A percentile compares a stretch with the other conserved stretches of the same genome.
Evolutionary conservation across 2,329 filamentous ascomycete species (phyloP).

Genomic region (Sclerotinia minor): DNA sequence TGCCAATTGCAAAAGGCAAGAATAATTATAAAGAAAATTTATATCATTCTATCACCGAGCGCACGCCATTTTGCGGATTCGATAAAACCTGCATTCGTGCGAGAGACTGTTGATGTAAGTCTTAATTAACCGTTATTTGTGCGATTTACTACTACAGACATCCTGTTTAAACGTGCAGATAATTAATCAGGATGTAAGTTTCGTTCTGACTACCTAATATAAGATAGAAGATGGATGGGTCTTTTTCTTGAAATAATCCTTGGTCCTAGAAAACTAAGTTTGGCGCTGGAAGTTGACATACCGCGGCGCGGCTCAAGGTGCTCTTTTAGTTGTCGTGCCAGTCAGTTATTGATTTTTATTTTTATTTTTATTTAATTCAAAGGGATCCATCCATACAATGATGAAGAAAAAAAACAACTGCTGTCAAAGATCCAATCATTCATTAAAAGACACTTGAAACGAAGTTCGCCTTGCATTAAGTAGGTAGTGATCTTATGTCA

Average conservation of each 20-base stretch:
- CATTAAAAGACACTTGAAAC: background rate
- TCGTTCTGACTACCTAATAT: no score
- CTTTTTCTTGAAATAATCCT: background rate
- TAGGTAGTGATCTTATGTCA: background rate
- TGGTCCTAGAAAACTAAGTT: background rate
- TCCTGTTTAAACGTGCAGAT: background rate
- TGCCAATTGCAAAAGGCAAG: no score
- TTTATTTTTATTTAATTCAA: background rate
- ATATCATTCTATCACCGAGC: no score
- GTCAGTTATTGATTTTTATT: background rate
- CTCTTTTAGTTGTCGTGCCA: background rate
- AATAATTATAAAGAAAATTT: no score
- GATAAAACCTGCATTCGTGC: no score
- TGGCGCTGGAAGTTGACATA: no score
- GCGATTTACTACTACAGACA: background rate
- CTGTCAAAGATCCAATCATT: background rate
- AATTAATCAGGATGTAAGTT: background rate
- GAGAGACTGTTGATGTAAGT: background rate
- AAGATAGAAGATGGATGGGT: background rate
- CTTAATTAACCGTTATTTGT: background rate
- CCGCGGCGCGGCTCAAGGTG: background rate
- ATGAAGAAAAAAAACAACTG: background rate
- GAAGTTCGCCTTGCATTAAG: no score
- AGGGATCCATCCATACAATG: background rate
- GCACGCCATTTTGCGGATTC: no score